phyloP scores from a whole-genome alignment of 345 rosid genomes.

The Gynandropsis gynandra region DNA sequence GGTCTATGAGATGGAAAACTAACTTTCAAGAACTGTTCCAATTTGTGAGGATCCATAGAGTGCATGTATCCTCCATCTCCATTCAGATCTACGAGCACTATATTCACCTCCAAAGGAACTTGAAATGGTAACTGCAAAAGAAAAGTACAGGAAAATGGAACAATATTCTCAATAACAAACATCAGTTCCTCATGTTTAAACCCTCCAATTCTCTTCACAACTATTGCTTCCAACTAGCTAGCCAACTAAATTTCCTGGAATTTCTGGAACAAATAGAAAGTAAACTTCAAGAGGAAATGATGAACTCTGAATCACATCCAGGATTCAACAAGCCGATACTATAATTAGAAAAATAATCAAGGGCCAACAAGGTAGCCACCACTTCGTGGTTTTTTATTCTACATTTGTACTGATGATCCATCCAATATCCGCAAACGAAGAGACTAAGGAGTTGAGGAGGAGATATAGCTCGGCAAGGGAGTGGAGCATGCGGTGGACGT shows the following conservation, averaged over 20 bases:
- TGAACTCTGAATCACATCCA: too few relatives aligned
- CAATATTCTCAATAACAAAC: slow-evolving; percentile 5
- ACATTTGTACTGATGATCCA: neutral
- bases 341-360: too few relatives aligned
- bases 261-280: too few relatives aligned
- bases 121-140: slow-evolving; percentile 81
- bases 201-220: too few relatives aligned
- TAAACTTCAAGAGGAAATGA: too few relatives aligned
- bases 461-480: slow-evolving; percentile 83
- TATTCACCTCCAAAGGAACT: slow-evolving; percentile 91
- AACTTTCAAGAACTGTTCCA: slow-evolving; percentile 61
- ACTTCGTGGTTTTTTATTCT: too few relatives aligned
- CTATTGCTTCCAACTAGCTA: too few relatives aligned
- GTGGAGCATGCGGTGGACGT: slow-evolving; percentile 89
- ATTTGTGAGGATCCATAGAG: too few relatives aligned
- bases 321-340: too few relatives aligned
- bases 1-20: slow-evolving; percentile 82
- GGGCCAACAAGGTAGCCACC: too few relatives aligned
- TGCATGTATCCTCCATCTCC: slow-evolving; percentile 92
- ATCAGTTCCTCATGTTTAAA: neutral
- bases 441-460: neutral
- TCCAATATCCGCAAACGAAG: neutral
- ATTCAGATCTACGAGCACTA: slow-evolving; percentile 71
- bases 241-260: too few relatives aligned
- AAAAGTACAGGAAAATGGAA: neutral